Base-by-base conservation (phyloP, 2,329 filamentous ascomycete species). In the Phyllosticta paracitricarpa region DNA sequence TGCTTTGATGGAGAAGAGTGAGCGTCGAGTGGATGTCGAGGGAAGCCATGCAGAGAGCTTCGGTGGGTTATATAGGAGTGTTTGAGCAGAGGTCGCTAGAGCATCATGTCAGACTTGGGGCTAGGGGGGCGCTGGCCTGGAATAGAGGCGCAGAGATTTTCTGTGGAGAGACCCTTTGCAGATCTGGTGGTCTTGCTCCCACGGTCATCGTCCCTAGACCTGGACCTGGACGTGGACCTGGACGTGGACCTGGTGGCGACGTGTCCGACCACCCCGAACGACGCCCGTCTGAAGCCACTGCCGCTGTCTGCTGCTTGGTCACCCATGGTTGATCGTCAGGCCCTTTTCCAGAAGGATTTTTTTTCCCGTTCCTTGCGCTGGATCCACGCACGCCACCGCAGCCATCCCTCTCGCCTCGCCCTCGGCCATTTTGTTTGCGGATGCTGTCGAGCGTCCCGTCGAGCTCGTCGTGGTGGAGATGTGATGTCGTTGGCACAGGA, bases 21-120 rank as follows among this genome's bases (percentile, higher is more conserved):
- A 92, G 55, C 93, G 87, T 84, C 95, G 92, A 60, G 97, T 84
- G 68, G 67, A 97, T 94, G 76, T 97, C 97, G 55, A 97, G 78
- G 17, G 72, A 69, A 10, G 71, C 12, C 2, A 12, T 14, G 14
- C 9, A 25, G 10, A 12, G 52, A 28, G 52, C 10, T 54, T 10
- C 10, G n/a, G 2, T 9, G 53, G 3, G 53, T 48, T 48, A 48
- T 48, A 24, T 52, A 24, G 9, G 58, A 53, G 8, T n/a, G 58
- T 17, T 7, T n/a, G 58, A 12, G 22, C 53, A 54, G 8, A 12
- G 7, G 51, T 25, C 14, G 33, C n/a, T 22, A 30, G 52, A 40
- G 26, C 3, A 30, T 40, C 3, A 30, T 40, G 48, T 33, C 40
- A 58, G 57, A 12, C 26, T 48, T 53, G 51, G 30, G 58, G 8